Percentiles rank a stretch among this genome's conserved stretches.
phyloP scores from a whole-genome alignment of 1,139 yeast species.

The Saccharomycopsis hybrid region DNA sequence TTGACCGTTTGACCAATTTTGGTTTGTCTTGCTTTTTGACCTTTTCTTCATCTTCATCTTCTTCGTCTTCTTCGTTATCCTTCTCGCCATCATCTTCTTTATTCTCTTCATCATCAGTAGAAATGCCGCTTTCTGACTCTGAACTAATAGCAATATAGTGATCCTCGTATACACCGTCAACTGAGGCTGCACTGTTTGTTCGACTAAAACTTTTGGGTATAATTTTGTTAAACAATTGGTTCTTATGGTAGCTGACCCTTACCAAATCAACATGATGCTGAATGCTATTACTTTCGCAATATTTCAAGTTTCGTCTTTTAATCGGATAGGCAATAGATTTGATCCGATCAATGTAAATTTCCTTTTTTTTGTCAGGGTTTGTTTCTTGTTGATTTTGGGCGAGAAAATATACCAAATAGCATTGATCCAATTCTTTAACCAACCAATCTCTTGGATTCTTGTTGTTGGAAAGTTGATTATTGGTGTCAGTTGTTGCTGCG shows the following conservation, averaged over 20 bases:
- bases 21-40: background rate
- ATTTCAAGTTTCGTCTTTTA: slow-evolving; percentile 1
- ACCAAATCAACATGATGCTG: background rate
- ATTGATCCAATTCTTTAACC: slow-evolving; percentile 8
- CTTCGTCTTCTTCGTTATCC: background rate
- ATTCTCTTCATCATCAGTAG: background rate
- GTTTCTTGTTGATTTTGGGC: background rate
- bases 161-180: background rate
- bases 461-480: background rate
- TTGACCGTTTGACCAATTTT: background rate
- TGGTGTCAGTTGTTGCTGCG: background rate
- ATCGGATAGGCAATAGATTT: slow-evolving; percentile 8
- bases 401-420: slow-evolving; percentile 12
- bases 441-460: background rate
- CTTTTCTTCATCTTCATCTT: background rate
- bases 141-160: background rate
- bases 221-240: slow-evolving; percentile 9
- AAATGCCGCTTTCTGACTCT: background rate
- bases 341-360: slow-evolving; percentile 6
- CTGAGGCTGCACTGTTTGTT: background rate
- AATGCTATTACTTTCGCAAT: slow-evolving; percentile 1
- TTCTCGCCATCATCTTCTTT: background rate
- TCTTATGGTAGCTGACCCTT: slow-evolving; percentile 9
- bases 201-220: background rate
- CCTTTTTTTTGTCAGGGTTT: slow-evolving; percentile 1